Conservation (phyloP, 1,284 basidiomycete genomes). For the Melampsora americana region DNA sequence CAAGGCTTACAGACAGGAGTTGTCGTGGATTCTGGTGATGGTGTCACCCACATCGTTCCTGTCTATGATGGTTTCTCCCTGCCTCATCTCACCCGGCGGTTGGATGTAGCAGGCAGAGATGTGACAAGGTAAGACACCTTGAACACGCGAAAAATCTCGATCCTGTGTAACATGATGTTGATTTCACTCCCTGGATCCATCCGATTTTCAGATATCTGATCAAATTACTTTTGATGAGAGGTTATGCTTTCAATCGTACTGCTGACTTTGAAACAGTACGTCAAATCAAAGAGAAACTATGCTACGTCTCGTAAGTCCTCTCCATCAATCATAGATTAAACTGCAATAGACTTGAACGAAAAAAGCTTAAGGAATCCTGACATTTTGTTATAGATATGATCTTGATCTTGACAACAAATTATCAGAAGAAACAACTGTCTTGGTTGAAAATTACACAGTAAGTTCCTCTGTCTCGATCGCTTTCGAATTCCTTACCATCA, state of each 20-base stretch:
- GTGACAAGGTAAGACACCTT: constrained; percentile 66
- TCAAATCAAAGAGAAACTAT: constrained; percentile 97
- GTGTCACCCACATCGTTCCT: constrained; percentile 97
- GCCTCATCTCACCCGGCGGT: constrained; percentile 85
- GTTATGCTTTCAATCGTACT: constrained; percentile 98
- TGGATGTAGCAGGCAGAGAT: constrained; percentile 96
- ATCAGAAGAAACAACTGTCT: constrained; percentile 90
- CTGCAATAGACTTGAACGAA: background rate
- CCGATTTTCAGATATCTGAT: constrained; percentile 68
- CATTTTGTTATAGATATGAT: constrained; percentile 69
- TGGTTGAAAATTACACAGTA: constrained; percentile 94
- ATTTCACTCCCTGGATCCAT: background rate
- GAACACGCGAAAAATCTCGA: background rate
- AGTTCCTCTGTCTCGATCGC: constrained; percentile 49
- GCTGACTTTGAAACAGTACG: constrained; percentile 98
- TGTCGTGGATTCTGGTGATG: constrained; percentile 97
- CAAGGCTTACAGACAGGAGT: constrained; percentile 94
- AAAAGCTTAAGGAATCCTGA: background rate
- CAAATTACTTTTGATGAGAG: constrained; percentile 95
- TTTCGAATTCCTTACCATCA: background rate
- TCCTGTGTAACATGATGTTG: background rate
- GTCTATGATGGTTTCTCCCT: constrained; percentile 96
- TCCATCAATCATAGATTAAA: background rate
- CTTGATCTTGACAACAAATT: constrained; percentile 89
- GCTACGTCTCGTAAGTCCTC: constrained; percentile 78